Conservation (phyloP, 2,329 filamentous ascomycete genomes). For the Akanthomyces uredinophilus region DNA sequence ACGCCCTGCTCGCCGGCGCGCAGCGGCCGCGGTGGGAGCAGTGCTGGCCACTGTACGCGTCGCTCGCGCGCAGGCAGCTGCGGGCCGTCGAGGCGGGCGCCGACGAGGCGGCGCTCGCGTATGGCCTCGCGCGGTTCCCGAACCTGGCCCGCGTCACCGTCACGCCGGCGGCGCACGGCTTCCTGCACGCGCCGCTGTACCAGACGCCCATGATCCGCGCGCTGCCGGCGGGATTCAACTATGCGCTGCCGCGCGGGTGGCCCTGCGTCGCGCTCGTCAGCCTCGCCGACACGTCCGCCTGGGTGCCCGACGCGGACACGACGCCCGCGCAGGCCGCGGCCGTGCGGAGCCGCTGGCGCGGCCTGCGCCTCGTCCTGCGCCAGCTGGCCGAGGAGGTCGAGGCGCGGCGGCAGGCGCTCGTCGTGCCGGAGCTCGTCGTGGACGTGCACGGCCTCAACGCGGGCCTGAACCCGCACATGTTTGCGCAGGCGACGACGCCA, state of each 20-base stretch:
- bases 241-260: neutral
- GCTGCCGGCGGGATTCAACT: neutral
- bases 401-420: neutral
- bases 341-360: constrained; percentile 23
- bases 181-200: constrained; percentile 31
- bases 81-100: constrained; percentile 23
- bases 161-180: constrained; percentile 35
- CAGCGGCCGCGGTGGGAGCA: neutral
- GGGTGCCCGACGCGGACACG: neutral
- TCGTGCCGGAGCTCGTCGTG: constrained; percentile 31
- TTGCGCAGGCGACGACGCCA: constrained; percentile 20
- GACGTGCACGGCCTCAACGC: constrained; percentile 25
- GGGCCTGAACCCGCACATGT: constrained; percentile 28
- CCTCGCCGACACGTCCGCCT: constrained; percentile 16
- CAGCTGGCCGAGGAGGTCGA: constrained; percentile 22
- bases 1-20: neutral
- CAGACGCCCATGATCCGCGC: constrained; percentile 6
- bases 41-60: constrained; percentile 12
- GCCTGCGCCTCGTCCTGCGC: constrained; percentile 25
- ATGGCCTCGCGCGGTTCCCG: constrained; percentile 30
- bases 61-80: constrained; percentile 29
- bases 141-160: constrained; percentile 32
- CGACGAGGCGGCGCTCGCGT: constrained; percentile 29
- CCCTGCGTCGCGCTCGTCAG: constrained; percentile 4
- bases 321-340: neutral